Evolutionary conservation across 1,284 basidiomycete genomes (phyloP).

Genomic region (Ustilago trichophora): DNA sequence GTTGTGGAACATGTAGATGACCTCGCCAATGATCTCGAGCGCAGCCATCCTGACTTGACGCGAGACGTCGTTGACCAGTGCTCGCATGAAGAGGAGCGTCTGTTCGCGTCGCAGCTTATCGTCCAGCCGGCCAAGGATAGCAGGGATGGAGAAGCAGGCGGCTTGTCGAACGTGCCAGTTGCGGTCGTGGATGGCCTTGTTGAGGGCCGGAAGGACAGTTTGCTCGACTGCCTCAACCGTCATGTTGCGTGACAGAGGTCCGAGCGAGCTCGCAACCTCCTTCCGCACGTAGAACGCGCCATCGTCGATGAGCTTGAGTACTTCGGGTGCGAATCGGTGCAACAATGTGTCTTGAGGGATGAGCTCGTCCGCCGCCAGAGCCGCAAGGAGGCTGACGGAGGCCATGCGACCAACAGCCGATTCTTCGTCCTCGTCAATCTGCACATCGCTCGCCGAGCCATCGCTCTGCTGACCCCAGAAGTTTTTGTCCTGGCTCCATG

Average conservation of each 20-base stretch:
- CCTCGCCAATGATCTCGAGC: constrained; percentile 88
- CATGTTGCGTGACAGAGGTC: constrained; percentile 84
- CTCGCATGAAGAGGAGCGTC: constrained; percentile 55
- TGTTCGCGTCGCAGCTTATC: constrained; percentile 41
- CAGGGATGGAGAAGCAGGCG: constrained; percentile 82
- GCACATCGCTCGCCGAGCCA: constrained; percentile 34
- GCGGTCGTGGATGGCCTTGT: constrained; percentile 76
- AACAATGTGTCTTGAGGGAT: constrained; percentile 72
- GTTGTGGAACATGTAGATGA: constrained; percentile 83
- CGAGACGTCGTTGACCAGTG: constrained; percentile 76
- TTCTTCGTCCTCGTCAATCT: constrained; percentile 70
- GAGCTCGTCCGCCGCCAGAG: constrained; percentile 71
- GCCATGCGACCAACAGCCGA: constrained; percentile 86
- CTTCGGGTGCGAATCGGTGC: constrained; percentile 79
- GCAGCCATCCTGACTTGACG: constrained; percentile 80
- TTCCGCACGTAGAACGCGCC: constrained; percentile 83
- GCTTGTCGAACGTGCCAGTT: constrained; percentile 89
- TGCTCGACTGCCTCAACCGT: constrained; percentile 75
- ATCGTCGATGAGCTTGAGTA: constrained; percentile 81
- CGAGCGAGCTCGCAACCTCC: constrained; percentile 88
- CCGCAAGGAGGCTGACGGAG: constrained; percentile 91
- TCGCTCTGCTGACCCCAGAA: constrained; percentile 40
- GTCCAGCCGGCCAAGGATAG: constrained; percentile 30
- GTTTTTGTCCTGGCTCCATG: constrained; percentile 33
- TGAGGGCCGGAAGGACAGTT: constrained; percentile 75